These are phyloP conservation scores for Annulohypoxylon bovei DNA, from an alignment of 495 filamentous ascomycete genomes.

Conservation along the genomic window DNA sequence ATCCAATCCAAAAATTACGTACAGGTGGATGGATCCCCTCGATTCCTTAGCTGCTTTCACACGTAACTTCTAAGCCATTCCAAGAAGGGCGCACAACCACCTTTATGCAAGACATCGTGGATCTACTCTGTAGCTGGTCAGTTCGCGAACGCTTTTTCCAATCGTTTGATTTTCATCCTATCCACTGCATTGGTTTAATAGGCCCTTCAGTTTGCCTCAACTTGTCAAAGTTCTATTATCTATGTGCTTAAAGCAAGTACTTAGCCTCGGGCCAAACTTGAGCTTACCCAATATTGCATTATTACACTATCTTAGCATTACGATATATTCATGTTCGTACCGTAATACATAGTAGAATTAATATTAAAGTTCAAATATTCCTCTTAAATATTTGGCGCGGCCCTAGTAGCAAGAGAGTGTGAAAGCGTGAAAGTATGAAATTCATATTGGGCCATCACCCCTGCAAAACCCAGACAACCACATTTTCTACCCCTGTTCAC, in stretches of 20 bases:
- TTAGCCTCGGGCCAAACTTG: not conserved
- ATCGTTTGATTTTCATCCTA: slow-evolving; percentile 2
- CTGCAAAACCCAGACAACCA: slow-evolving; percentile 39
- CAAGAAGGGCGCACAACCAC: slow-evolving; percentile 24
- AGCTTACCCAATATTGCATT: not conserved
- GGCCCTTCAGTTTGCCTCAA: not conserved
- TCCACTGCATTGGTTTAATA: not conserved
- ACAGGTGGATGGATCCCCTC: slow-evolving; percentile 32
- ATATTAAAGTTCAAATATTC: not conserved
- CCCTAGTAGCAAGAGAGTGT: slow-evolving; percentile 3
- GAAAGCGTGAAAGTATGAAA: too few species aligned
- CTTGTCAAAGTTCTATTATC: too few species aligned
- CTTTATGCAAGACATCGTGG: slow-evolving; percentile 43
- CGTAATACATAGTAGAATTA: not conserved
- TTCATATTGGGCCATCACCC: slow-evolving; percentile 28
- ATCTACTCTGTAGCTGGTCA: slow-evolving; percentile 15
- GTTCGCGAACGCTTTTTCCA: slow-evolving; percentile 11
- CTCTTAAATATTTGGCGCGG: slow-evolving; percentile 14
- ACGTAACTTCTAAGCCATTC: slow-evolving; percentile 32
- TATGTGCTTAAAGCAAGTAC: too few species aligned
- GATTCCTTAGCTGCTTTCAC: slow-evolving; percentile 8
- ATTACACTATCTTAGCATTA: not conserved
- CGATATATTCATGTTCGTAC: not conserved
- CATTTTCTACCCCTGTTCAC: slow-evolving; percentile 32
- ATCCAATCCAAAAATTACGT: slow-evolving; percentile 36